Percentiles rank a stretch among this genome's conserved stretches.
Evolutionary conservation across 805 yeast genomes (phyloP).

Genomic region (Tetrapisispora phaffii): DNA sequence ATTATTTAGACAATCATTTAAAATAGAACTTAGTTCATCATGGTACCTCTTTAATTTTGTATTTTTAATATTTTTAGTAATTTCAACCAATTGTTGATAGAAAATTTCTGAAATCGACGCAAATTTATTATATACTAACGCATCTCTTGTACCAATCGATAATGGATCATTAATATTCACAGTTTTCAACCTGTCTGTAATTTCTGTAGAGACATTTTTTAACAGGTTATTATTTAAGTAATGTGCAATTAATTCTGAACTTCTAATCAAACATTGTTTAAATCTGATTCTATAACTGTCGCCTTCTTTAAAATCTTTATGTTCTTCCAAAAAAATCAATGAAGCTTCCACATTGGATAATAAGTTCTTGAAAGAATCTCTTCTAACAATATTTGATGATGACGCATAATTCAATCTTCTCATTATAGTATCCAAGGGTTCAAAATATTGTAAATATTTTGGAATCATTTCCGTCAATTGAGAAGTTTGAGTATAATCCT

Average conservation of each 20-base stretch:
- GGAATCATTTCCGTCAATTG: constrained; percentile 49
- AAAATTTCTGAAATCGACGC: constrained; percentile 35
- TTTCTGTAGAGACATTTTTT: constrained; percentile 27
- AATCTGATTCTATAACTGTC: constrained; percentile 62
- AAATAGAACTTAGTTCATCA: constrained; percentile 45
- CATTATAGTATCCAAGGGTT: constrained; percentile 60
- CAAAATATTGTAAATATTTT: constrained; percentile 52
- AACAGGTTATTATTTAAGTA: constrained; percentile 39
- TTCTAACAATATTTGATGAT: constrained; percentile 48
- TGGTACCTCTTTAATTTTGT: constrained; percentile 41
- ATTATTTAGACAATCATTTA: constrained; percentile 47
- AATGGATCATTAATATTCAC: constrained; percentile 14
- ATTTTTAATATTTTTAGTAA: constrained; percentile 20
- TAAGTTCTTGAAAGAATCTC: constrained; percentile 44
- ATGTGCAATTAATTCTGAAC: constrained; percentile 64
- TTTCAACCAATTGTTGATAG: constrained; percentile 31
- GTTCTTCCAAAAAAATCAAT: constrained; percentile 45
- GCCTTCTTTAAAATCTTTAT: constrained; percentile 56
- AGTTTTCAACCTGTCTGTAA: constrained; percentile 18
- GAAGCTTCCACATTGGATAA: constrained; percentile 57
- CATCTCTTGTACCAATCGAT: constrained; percentile 37
- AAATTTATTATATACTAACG: constrained; percentile 60
- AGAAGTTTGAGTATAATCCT: constrained; percentile 39
- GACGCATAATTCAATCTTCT: constrained; percentile 61
- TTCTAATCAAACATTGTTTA: constrained; percentile 74